Conservation (phyloP, 768 basidiomycete genomes). For the Boletus subparvulus region DNA sequence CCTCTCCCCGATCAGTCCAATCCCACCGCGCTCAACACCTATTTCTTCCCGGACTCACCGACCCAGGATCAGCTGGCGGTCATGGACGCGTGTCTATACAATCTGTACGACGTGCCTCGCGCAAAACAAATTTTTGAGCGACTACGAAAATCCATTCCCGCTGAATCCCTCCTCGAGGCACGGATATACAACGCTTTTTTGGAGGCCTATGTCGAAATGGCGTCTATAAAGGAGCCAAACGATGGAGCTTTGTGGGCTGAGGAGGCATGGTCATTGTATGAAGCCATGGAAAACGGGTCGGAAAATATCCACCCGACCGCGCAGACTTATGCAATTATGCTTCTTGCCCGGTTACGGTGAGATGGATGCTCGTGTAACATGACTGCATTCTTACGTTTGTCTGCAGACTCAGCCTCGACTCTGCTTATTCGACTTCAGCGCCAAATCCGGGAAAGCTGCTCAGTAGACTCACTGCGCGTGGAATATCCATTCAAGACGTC, state of each 20-base stretch:
- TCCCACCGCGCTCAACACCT: constrained; percentile 39
- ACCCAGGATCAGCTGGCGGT: constrained; percentile 72
- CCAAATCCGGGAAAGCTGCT: constrained; percentile 37
- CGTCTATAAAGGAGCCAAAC: constrained; percentile 43
- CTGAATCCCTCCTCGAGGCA: constrained; percentile 46
- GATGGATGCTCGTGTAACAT: constrained; percentile 12
- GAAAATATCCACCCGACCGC: constrained; percentile 53
- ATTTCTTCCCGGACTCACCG: constrained; percentile 62
- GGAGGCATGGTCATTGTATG: constrained; percentile 60
- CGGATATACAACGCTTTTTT: constrained; percentile 66
- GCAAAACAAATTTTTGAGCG: constrained; percentile 72
- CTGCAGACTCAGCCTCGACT: constrained; percentile 41
- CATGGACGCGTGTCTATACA: constrained; percentile 81
- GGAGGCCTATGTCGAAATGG: constrained; percentile 62
- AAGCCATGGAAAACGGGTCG: constrained; percentile 48
- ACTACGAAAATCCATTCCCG: constrained; percentile 45
- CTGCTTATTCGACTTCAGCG: constrained; percentile 16
- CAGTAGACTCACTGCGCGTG: constrained; percentile 44
- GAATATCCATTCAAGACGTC: constrained; percentile 50
- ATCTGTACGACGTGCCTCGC: constrained; percentile 71
- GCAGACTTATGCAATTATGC: constrained; percentile 67
- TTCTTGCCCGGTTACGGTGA: constrained; percentile 57
- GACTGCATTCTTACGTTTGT: constrained; percentile 12
- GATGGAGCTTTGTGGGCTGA: constrained; percentile 58
- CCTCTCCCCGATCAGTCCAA: constrained; percentile 55